Percentiles rank a stretch among this genome's conserved stretches.
Evolutionary conservation across 2,329 filamentous ascomycete species (phyloP).

Genomic region (Xylaria sp.): DNA sequence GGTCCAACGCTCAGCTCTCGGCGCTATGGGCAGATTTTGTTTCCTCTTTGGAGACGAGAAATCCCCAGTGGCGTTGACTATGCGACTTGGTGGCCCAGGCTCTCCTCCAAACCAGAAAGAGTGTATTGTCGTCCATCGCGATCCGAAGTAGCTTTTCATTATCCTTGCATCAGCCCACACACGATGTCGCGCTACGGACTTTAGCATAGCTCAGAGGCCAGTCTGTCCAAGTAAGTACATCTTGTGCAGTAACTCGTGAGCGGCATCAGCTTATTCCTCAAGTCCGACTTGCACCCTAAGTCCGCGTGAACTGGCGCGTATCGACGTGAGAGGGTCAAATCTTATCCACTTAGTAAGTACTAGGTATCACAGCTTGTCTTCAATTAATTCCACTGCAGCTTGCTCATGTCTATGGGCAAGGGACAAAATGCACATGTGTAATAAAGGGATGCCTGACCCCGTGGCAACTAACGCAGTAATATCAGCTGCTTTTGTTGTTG

Average conservation of each 20-base stretch:
- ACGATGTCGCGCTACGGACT: background rate
- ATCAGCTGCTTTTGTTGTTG: background rate
- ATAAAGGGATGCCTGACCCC: background rate
- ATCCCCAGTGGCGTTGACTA: too few relatives aligned
- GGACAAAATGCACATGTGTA: background rate
- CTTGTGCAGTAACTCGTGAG: too few relatives aligned
- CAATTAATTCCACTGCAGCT: background rate
- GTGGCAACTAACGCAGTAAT: background rate
- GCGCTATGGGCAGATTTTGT: background rate
- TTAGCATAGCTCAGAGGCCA: background rate
- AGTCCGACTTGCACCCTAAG: constrained; percentile 9
- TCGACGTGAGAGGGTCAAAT: too few relatives aligned
- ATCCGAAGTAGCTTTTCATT: background rate
- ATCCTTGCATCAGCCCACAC: background rate
- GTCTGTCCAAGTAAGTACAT: too few relatives aligned
- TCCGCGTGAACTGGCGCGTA: too few relatives aligned
- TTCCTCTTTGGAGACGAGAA: too few relatives aligned
- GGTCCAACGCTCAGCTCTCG: too few relatives aligned
- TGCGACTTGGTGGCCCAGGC: background rate
- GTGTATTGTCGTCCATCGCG: too few relatives aligned
- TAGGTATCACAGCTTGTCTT: background rate
- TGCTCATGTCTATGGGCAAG: background rate
- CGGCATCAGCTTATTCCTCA: background rate
- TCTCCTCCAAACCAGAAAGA: too few relatives aligned
- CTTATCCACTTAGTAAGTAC: too few relatives aligned